Base-by-base conservation (phyloP, 129 eudicot genomes). In the Flaveria sonorensis region DNA sequence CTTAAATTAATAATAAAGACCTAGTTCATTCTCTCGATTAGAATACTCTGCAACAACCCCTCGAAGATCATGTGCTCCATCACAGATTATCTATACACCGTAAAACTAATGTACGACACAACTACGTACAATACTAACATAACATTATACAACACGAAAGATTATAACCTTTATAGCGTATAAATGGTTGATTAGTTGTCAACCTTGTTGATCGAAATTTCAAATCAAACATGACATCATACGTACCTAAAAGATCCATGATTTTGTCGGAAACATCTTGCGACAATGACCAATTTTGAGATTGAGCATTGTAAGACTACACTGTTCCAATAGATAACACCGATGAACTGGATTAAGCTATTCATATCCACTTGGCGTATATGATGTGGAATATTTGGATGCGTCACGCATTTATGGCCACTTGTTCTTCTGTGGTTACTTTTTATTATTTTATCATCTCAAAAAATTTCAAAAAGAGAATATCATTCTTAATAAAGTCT, bases 241-340 rank as follows among this genome's bases (percentile, higher is more conserved):
- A 71, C 16, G 26, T 20, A n/a, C 28, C 19, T 30, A 18, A 65
- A 63, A 65, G 28, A 74, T 62, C 2, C 24, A 62, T 47, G 72
- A 64, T 48, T 75, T 76, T 48, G 73, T 76, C 73, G 53, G 66
- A 4, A 61, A 21, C 53, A 65, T 75, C 32, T 23, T 3, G 39
- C 4, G 51, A 63, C 63, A 75, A 48, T 48, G 14, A 18, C 16
- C 19, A 63, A 75, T 62, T 1, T 15, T 2, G 8, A 47, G n/a
- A 39, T 63, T 43, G 70, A 26, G 46, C 21, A 36, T 36, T 36
- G 40, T 36, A 4, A 36, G 40, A 36, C 40, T 11, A 30, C 50
- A 64, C 80, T 76, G 64, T 66, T 65, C 66, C 53, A 51, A 52
- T 40, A 73, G 80, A 76, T 76, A 65, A 76, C 59, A 76, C 7